Percentiles rank a stretch among this genome's conserved stretches.
phyloP scores from a whole-genome alignment of 139 green algal genomes.

The Desmodesmus armatus region DNA sequence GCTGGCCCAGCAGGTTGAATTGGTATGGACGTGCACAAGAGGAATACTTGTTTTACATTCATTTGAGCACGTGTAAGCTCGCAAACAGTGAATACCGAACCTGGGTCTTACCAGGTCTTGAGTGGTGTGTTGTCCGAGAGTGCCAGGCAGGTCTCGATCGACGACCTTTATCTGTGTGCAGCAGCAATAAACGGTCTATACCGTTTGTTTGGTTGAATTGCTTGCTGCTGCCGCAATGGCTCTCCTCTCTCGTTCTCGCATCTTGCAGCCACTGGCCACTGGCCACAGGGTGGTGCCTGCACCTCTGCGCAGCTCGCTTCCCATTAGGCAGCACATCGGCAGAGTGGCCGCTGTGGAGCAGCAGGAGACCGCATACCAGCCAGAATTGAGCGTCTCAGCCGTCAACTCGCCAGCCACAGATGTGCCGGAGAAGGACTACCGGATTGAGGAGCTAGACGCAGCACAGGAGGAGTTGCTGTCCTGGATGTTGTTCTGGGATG shows the following conservation, averaged over 20 bases:
- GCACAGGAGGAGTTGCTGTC: slow-evolving; percentile 67
- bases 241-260: slow-evolving; percentile 22
- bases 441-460: slow-evolving; percentile 62
- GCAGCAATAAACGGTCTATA: neutral
- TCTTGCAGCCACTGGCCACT: neutral
- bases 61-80: too few species aligned
- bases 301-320: slow-evolving; percentile 18
- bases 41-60: too few species aligned
- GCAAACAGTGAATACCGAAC: too few species aligned
- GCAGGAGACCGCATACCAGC: slow-evolving; percentile 50
- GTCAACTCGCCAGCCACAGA: slow-evolving; percentile 21
- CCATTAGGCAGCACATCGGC: slow-evolving; percentile 34
- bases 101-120: too few species aligned
- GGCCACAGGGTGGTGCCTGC: slow-evolving; percentile 5
- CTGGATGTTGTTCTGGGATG: slow-evolving; percentile 62
- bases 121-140: too few species aligned
- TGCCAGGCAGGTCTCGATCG: neutral
- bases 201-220: neutral
- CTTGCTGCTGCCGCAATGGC: slow-evolving; percentile 25
- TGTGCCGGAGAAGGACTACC: slow-evolving; percentile 41
- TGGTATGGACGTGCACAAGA: too few species aligned
- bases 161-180: neutral
- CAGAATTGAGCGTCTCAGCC: slow-evolving; percentile 41
- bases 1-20: too few species aligned
- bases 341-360: slow-evolving; percentile 59